Evolutionary conservation across 2,329 filamentous ascomycete genomes (phyloP), one percentile per base, ranked within the genome.

Genomic region (Knoxdaviesia proteae): DNA sequence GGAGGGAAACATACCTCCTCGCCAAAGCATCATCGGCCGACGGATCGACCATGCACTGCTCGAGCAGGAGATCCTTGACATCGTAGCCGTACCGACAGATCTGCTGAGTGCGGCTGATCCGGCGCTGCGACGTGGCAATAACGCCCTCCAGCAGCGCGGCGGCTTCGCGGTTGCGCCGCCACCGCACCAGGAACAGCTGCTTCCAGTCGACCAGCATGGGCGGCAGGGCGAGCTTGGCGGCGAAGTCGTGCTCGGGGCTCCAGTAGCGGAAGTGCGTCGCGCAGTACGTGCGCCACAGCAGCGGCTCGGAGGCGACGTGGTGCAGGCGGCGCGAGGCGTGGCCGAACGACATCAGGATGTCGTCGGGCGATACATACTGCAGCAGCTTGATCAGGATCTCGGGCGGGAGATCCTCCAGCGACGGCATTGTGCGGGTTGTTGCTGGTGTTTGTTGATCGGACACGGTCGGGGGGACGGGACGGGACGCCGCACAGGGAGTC

Each of bases 321-420:
- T 74, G 63, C 50, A 88, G 69, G 45, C 74, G 73, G 49, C 64
- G 72, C 29, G 72, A 83, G 7, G 80, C 65, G 31, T 58, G 56
- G 47, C 71, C 64, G 35, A 77, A 51, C 44, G 52, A 57, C 9
- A 49, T 42, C 36, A 76, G 56, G 40, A 65, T 66, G 46, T 77
- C 67, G 44, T 65, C 64, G 49, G 68, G 78, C 53, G 59, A 73
- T 54, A 61, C 56, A 53, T 75, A 75, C 47, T 68, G 66, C 49
- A 94, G 68, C 49, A 96, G 80, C 42, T 77, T 70, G 54, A 84
- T 75, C 51, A 96, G 68, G 48, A 96, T 72, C 63, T 98, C 90
- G 58, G 88, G 81, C 36, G 87, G 87, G 34, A 90, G 64, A 36
- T 44, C 36, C 9, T 20, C 20, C 20, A 20, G 20, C 20, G 20